Percentiles rank a stretch among this genome's conserved stretches.
phyloP scores from a whole-genome alignment of 768 basidiomycete genomes.

The Leccinum subgranulosum region DNA sequence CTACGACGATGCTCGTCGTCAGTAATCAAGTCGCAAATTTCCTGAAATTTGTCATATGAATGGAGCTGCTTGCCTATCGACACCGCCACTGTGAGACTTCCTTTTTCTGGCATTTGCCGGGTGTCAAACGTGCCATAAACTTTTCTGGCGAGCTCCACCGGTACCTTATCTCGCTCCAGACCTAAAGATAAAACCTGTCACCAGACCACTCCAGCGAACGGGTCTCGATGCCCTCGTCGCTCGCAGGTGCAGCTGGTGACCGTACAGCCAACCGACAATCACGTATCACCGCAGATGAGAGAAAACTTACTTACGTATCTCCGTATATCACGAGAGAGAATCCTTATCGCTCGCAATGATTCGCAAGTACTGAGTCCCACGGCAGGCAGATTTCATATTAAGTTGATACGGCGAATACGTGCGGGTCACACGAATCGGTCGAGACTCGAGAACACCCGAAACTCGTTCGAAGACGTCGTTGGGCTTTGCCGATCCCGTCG shows the following conservation, averaged over 20 bases:
- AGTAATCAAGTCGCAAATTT: conserved; percentile 18
- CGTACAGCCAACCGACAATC: not conserved
- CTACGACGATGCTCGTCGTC: conserved; percentile 14
- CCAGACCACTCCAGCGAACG: not conserved
- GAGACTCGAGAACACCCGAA: conserved; percentile 4
- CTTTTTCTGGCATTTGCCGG: conserved; percentile 9
- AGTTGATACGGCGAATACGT: not conserved
- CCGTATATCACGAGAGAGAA: conserved; percentile 8
- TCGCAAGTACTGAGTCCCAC: not conserved
- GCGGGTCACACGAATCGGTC: too few species aligned
- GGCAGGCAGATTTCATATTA: not conserved
- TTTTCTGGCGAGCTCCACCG: not conserved
- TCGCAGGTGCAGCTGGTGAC: not conserved
- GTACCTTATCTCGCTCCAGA: conserved; percentile 1
- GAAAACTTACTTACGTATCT: conserved; percentile 10
- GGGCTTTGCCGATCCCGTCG: not conserved
- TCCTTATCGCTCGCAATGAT: conserved; percentile 12
- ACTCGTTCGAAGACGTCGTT: not conserved
- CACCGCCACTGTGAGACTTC: conserved; percentile 21
- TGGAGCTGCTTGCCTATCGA: conserved; percentile 14
- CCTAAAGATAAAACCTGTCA: too few species aligned
- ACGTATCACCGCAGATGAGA: not conserved
- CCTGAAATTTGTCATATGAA: conserved; percentile 21
- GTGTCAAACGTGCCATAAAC: not conserved
- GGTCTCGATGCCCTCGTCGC: not conserved